Evolutionary conservation across 1,284 basidiomycete species (phyloP).

Genomic region (Spongispora temasekensis): DNA sequence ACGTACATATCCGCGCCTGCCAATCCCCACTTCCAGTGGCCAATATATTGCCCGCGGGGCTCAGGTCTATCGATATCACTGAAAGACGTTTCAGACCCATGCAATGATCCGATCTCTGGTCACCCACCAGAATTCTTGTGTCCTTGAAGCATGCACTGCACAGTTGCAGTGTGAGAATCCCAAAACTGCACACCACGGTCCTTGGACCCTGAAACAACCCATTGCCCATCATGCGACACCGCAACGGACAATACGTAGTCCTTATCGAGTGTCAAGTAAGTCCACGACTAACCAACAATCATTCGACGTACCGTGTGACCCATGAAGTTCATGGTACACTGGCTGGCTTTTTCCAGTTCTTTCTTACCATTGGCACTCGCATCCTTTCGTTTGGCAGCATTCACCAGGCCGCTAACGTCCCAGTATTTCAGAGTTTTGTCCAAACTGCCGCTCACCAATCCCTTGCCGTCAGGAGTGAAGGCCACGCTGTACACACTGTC

Average conservation of each 20-base stretch:
- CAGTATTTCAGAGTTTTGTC: slow-evolving; percentile 90
- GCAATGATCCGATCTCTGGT: slow-evolving; percentile 1
- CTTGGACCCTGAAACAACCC: slow-evolving; percentile 90
- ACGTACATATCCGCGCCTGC: slow-evolving; percentile 77
- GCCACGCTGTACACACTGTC: slow-evolving; percentile 87
- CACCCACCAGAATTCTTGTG: slow-evolving; percentile 80
- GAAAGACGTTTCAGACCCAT: slow-evolving; percentile 17
- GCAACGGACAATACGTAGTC: slow-evolving; percentile 82
- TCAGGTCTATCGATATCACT: slow-evolving; percentile 87
- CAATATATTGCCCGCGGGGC: slow-evolving; percentile 70
- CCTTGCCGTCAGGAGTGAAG: slow-evolving; percentile 85
- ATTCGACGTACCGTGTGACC: slow-evolving; percentile 74
- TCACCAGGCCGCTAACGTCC: slow-evolving; percentile 65
- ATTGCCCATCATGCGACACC: slow-evolving; percentile 82
- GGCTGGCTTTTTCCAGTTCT: slow-evolving; percentile 39
- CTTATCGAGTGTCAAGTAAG: slow-evolving; percentile 33
- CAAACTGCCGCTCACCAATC: slow-evolving; percentile 79
- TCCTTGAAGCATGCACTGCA: slow-evolving; percentile 85
- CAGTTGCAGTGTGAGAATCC: slow-evolving; percentile 74
- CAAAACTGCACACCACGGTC: slow-evolving; percentile 90
- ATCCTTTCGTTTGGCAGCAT: slow-evolving; percentile 43
- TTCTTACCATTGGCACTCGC: slow-evolving; percentile 39
- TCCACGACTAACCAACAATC: background rate
- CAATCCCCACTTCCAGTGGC: slow-evolving; percentile 90
- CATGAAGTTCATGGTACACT: slow-evolving; percentile 76